Evolutionary conservation across 108 stramenopile genomes (phyloP).

Genomic region (Phaeodactylum tricornutum): DNA sequence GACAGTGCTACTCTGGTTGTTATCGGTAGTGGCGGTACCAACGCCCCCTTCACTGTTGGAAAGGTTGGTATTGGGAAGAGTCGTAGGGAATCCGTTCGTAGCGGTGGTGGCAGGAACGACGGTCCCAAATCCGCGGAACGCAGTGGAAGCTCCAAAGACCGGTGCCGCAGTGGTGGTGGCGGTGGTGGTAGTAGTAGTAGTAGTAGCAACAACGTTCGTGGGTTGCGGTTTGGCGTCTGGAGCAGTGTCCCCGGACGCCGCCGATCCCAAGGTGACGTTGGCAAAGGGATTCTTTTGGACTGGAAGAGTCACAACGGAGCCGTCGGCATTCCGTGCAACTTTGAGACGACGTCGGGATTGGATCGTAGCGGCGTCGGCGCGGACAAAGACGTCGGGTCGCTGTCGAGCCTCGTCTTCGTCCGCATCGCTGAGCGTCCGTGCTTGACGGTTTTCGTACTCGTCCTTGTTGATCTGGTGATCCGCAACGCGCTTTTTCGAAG

Average conservation of each 20-base stretch:
- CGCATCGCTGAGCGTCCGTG: too few relatives aligned
- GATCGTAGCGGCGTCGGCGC: too few relatives aligned
- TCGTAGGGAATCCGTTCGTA: too few relatives aligned
- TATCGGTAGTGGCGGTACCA: too few relatives aligned
- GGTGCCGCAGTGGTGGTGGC: neutral
- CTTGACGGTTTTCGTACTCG: neutral
- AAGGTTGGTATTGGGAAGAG: too few relatives aligned
- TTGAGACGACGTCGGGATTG: neutral
- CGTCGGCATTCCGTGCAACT: constrained; percentile 1
- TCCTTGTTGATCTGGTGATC: constrained; percentile 1
- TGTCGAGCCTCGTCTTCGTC: too few relatives aligned
- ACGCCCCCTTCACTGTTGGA: too few relatives aligned
- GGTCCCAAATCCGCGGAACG: too few relatives aligned
- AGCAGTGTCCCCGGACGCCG: neutral
- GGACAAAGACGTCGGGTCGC: too few relatives aligned
- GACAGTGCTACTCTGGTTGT: too few relatives aligned
- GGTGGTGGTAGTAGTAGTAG: neutral
- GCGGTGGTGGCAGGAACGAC: too few relatives aligned
- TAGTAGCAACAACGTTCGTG: neutral
- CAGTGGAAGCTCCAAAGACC: neutral
- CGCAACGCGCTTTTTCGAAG: neutral
- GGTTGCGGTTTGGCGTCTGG: neutral
- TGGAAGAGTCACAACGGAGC: neutral
- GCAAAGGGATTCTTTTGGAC: neutral
- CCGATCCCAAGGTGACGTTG: neutral